Evolutionary conservation across 352 stramenopile genomes (phyloP), one percentile per base, ranked within the genome.

Genomic region (Pythium guiyangense): DNA sequence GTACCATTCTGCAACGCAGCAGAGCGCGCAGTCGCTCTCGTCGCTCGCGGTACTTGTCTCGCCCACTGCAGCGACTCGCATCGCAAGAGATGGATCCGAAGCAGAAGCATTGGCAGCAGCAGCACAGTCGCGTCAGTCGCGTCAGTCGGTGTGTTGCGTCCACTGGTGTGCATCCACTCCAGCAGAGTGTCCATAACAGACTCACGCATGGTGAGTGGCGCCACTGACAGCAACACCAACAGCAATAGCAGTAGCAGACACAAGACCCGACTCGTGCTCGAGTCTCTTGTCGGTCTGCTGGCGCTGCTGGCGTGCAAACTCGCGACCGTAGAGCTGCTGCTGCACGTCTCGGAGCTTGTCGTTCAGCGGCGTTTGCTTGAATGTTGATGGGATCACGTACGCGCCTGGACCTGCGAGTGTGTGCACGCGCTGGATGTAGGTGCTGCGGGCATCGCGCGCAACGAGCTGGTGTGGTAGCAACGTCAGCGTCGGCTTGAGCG

Each of bases 301-400:
- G n/a, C n/a, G n/a, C n/a, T n/a, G n/a, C n/a, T n/a, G n/a, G n/a
- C n/a, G n/a, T n/a, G n/a, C n/a, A n/a, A n/a, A n/a, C n/a, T n/a
- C n/a, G n/a, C n/a, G n/a, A n/a, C n/a, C n/a, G n/a, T n/a, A n/a
- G n/a, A n/a, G n/a, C n/a, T n/a, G n/a, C n/a, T n/a, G n/a, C n/a
- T n/a, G n/a, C n/a, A n/a, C n/a, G n/a, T n/a, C n/a, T n/a, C n/a
- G n/a, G n/a, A n/a, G n/a, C n/a, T n/a, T n/a, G n/a, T n/a, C n/a
- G n/a, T n/a, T n/a, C n/a, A n/a, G n/a, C n/a, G n/a, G n/a, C n/a
- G n/a, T n/a, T n/a, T n/a, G n/a, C n/a, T n/a, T n/a, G n/a, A n/a
- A n/a, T n/a, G n/a, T 75, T 22, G 79, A 89, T 15, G 76, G 76
- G 48, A 89, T 86, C 37, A 52, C 64, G 52, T 89, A 87, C 27